Evolutionary conservation across 75 land plant genomes (phyloP).

Genomic region (Chamaecyparis obtusa): DNA sequence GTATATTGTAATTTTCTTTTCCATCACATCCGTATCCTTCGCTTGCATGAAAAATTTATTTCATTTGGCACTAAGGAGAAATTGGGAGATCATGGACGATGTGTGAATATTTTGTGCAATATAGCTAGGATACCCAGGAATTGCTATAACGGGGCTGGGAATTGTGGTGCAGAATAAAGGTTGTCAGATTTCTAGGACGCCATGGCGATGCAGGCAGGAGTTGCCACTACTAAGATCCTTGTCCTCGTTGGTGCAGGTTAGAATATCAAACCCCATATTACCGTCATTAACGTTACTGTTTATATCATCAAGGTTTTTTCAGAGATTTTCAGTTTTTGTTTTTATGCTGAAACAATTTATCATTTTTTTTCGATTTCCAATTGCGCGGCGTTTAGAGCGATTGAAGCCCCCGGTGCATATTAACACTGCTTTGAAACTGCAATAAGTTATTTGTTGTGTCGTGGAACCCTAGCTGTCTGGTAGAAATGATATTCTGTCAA

Average conservation of each 20-base stretch:
- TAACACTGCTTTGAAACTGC: not conserved
- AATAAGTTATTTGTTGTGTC: not conserved
- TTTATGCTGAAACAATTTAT: not conserved
- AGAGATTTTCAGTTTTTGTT: too few species aligned
- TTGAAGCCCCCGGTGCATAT: not conserved
- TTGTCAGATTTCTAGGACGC: not conserved
- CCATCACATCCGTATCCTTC: not conserved
- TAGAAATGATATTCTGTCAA: not conserved
- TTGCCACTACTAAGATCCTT: slow-evolving; percentile 42
- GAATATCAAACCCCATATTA: not conserved
- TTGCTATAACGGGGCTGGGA: not conserved
- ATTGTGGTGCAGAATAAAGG: not conserved
- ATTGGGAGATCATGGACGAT: not conserved
- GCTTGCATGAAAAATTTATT: not conserved
- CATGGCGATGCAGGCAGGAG: slow-evolving; percentile 56
- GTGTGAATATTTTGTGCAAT: not conserved
- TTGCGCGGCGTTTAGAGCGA: not conserved
- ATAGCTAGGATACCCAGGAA: not conserved
- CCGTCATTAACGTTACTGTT: not conserved
- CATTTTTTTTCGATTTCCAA: not conserved
- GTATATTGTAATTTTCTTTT: not conserved
- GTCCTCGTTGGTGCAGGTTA: slow-evolving; percentile 54
- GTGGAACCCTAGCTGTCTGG: not conserved
- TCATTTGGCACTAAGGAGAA: not conserved
- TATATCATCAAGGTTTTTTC: not conserved